These are phyloP conservation scores for Phytophthora capsici DNA, from an alignment of 352 stramenopile species.

Conservation along the genomic window DNA sequence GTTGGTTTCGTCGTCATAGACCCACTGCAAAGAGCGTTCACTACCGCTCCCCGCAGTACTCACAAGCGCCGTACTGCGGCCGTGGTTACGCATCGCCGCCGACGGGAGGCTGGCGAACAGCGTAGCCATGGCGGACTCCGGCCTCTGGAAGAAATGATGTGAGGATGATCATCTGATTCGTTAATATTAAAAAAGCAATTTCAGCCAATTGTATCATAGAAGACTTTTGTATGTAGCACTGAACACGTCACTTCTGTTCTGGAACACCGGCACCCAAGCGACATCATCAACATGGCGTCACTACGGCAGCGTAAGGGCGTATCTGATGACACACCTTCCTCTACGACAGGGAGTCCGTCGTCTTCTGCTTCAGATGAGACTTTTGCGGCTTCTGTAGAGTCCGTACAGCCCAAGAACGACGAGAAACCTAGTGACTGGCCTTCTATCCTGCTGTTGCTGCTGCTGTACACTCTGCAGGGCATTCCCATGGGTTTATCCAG, in stretches of 20 bases:
- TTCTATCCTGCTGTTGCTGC: constrained; percentile 93
- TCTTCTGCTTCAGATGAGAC: constrained; percentile 21
- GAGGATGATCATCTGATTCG: neutral
- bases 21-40: constrained; percentile 79
- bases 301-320: constrained; percentile 46
- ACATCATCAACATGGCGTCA: constrained; percentile 30
- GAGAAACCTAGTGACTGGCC: constrained; percentile 66
- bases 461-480: constrained; percentile 99
- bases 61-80: constrained; percentile 51
- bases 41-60: constrained; percentile 27
- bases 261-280: constrained; percentile 9
- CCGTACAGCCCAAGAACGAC: constrained; percentile 14
- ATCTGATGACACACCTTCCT: constrained; percentile 3
- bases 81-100: constrained; percentile 57
- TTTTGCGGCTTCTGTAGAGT: constrained; percentile 9
- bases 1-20: constrained; percentile 84
- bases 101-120: constrained; percentile 76
- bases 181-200: neutral
- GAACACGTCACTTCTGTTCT: constrained; percentile 41
- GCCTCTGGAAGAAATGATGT: constrained; percentile 9
- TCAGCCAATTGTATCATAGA: constrained; percentile 19
- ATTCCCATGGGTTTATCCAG: constrained; percentile 99
- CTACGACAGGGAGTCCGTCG: constrained; percentile 24
- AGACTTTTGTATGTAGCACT: neutral
- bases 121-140: constrained; percentile 53